Percentiles rank a stretch among this genome's conserved stretches.
These are phyloP conservation scores for Ustilago esculenta DNA, from an alignment of 1,284 basidiomycete species.

Conservation along the genomic window DNA sequence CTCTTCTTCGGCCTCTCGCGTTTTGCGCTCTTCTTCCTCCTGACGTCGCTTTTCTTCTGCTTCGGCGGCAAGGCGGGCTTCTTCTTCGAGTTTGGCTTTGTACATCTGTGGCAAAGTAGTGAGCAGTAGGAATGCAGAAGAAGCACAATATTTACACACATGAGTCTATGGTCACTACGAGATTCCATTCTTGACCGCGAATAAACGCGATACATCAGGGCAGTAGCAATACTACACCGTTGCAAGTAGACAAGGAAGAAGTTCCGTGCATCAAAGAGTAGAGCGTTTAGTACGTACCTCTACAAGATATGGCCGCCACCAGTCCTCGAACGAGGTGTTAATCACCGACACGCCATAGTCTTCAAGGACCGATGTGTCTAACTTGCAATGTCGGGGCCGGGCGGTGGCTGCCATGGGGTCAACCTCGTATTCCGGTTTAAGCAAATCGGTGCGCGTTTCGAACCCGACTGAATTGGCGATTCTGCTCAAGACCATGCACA, in stretches of 20 bases:
- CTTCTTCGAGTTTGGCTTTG: constrained; percentile 31
- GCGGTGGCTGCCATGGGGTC: constrained; percentile 59
- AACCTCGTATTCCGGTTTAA: constrained; percentile 61
- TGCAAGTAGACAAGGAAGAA: no score
- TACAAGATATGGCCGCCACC: constrained; percentile 57
- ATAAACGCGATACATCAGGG: no score
- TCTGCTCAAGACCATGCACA: constrained; percentile 64
- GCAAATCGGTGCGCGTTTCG: constrained; percentile 46
- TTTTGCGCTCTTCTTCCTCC: constrained; percentile 41
- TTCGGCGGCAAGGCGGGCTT: constrained; percentile 28
- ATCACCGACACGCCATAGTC: constrained; percentile 52
- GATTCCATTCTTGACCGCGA: neutral
- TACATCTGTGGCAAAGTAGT: constrained; percentile 6
- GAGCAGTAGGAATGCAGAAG: neutral
- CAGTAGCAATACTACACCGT: no score
- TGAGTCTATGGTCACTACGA: constrained; percentile 6
- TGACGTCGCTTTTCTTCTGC: constrained; percentile 25
- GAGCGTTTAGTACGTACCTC: constrained; percentile 33
- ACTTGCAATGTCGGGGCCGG: constrained; percentile 61
- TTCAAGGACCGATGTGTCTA: constrained; percentile 52
- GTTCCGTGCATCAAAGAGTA: neutral
- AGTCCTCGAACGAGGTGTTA: constrained; percentile 58
- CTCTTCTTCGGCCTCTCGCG: constrained; percentile 27
- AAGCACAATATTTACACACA: constrained; percentile 1
- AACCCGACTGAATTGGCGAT: constrained; percentile 52